Evolutionary conservation across 352 stramenopile species (phyloP), one percentile per base, ranked within the genome.

Genomic region (Phytophthora vignae): DNA sequence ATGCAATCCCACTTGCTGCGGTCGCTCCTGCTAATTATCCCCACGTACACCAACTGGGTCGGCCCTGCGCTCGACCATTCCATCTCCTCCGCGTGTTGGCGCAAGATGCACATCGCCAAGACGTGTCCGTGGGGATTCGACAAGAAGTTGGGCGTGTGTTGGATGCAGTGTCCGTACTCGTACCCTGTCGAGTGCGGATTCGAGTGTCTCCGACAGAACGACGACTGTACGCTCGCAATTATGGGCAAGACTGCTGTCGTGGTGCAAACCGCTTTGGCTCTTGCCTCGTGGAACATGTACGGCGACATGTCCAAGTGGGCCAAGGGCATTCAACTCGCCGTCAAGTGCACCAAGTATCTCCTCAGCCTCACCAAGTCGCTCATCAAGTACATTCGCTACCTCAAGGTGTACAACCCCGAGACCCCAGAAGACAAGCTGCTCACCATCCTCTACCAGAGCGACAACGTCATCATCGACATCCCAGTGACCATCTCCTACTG

Each of bases 391-490:
- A 75, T 77, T 9, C 62, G 77, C 7, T 73, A 76, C n/a, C 64
- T 81, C 6, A 73, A 82, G 55, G 68, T 65, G 19, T 54, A 67
- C 12, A 22, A 79, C 36, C 76, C 77, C 27, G 14, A 79, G 50
- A 64, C 70, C 14, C 70, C 76, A 0, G 14, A 77, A 67, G 82
- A 87, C 33, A 60, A 88, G 56, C 22, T 88, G 14, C 55, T 81
- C 8, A 48, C 68, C 12, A 55, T 81, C 21, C 33, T 90, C 15
- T 79, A 78, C 48, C 74, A 87, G 36, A 77, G 71, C 22, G 76
- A 88, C 61, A 72, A 87, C 11, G 73, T 77, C 12, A 76, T 82
- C 21, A 76, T 81, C 55, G 80, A 90, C 22, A 72, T 88, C 21
- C 82, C 82, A 4, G 68, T 80, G 15, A 76, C 77, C 2, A 75